These are phyloP conservation scores for Pyronema domesticum DNA, from an alignment of 495 filamentous ascomycete genomes.

Conservation along the genomic window DNA sequence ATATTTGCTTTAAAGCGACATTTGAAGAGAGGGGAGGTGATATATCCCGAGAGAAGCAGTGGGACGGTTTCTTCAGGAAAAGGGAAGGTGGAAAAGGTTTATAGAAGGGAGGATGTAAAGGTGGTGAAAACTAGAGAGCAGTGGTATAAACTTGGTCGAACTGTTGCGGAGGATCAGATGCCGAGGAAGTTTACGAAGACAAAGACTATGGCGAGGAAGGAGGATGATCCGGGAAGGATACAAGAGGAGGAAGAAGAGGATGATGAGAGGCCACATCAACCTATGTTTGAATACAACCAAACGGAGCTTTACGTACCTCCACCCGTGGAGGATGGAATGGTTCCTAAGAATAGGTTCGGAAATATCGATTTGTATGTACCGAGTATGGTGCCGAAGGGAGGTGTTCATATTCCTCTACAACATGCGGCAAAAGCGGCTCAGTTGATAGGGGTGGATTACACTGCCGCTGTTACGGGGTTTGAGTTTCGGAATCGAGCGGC, in stretches of 20 bases:
- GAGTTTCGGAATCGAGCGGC: conserved; percentile 65
- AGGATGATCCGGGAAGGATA: conserved; percentile 16
- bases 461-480: conserved; percentile 79
- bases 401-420: conserved; percentile 41
- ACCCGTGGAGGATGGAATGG: conserved; percentile 50
- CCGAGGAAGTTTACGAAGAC: conserved; percentile 15
- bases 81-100: conserved; percentile 44
- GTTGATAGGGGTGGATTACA: conserved; percentile 67
- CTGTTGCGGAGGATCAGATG: conserved; percentile 8
- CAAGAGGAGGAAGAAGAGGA: conserved; percentile 32
- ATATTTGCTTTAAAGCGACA: conserved; percentile 65
- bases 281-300: conserved; percentile 57
- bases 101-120: conserved; percentile 62
- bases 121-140: conserved; percentile 54
- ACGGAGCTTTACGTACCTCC: conserved; percentile 59
- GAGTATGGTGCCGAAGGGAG: conserved; percentile 78
- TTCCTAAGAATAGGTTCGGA: conserved; percentile 74
- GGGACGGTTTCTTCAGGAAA: conserved; percentile 54
- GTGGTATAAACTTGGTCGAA: conserved; percentile 71
- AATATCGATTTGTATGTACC: conserved; percentile 87
- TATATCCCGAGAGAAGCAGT: conserved; percentile 49
- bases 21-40: conserved; percentile 63
- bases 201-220: conserved; percentile 11
- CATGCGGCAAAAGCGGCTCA: conserved; percentile 42
- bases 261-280: conserved; percentile 28